These are phyloP conservation scores for Rickenella mellea DNA, from an alignment of 768 basidiomycete genomes.

Conservation along the genomic window DNA sequence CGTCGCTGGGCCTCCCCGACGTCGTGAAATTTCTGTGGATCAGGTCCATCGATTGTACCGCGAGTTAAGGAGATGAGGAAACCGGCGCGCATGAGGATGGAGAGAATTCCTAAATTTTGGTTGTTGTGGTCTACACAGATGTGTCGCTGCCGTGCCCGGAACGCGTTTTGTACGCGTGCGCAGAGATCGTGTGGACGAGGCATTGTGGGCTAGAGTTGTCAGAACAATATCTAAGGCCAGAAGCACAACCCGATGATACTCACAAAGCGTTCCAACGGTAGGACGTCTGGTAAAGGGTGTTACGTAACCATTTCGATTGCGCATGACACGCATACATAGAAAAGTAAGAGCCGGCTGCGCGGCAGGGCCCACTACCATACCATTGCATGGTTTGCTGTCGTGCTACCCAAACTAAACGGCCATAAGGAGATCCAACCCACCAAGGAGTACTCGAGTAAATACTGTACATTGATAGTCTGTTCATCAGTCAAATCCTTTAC, in stretches of 20 bases:
- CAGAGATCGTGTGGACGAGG: constrained; percentile 80
- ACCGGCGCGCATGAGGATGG: constrained; percentile 85
- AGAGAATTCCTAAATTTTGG: constrained; percentile 86
- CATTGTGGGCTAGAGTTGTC: constrained; percentile 18
- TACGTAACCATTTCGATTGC: no score
- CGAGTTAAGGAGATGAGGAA: constrained; percentile 79
- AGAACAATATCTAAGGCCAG: neutral
- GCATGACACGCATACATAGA: no score
- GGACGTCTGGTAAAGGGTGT: no score
- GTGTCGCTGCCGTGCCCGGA: constrained; percentile 72
- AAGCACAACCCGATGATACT: neutral
- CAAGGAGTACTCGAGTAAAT: no score
- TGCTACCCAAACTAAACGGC: no score
- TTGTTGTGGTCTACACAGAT: constrained; percentile 75
- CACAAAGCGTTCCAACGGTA: neutral
- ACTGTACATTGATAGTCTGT: no score
- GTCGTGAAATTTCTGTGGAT: constrained; percentile 50
- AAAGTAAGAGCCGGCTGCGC: no score
- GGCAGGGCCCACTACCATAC: no score
- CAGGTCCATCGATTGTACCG: constrained; percentile 57
- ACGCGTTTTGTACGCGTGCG: constrained; percentile 86
- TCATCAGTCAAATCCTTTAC: no score
- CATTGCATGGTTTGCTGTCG: no score
- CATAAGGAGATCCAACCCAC: no score
- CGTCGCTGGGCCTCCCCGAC: constrained; percentile 59